These are phyloP conservation scores for Diaporthe eres DNA, from an alignment of 2,329 filamentous ascomycete species.

Conservation along the genomic window DNA sequence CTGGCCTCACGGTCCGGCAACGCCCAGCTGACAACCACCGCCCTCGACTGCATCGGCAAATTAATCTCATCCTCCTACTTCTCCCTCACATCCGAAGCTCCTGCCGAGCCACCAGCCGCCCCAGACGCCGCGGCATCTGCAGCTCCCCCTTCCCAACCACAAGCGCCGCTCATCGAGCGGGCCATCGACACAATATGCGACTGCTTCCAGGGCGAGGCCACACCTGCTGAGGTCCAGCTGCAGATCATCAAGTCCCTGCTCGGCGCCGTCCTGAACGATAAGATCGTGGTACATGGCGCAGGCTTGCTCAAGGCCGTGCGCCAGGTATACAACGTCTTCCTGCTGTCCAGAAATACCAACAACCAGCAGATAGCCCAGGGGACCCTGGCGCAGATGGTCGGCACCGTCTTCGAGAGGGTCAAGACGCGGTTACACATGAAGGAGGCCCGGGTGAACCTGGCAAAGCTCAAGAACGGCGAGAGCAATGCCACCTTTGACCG, in stretches of 20 bases:
- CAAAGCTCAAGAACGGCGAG: constrained; percentile 65
- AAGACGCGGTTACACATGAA: constrained; percentile 89
- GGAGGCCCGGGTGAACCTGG: constrained; percentile 77
- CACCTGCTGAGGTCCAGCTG: constrained; percentile 90
- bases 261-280: constrained; percentile 96
- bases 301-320: constrained; percentile 96
- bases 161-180: constrained; percentile 89
- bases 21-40: constrained; percentile 87
- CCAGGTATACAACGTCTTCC: constrained; percentile 98
- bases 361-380: constrained; percentile 99
- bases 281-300: constrained; percentile 97
- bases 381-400: constrained; percentile 97
- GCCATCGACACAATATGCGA: constrained; percentile 99
- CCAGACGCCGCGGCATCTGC: constrained; percentile 62
- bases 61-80: constrained; percentile 99
- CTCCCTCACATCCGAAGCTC: constrained; percentile 70
- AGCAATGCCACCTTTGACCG: constrained; percentile 68
- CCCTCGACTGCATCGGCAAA: constrained; percentile 98
- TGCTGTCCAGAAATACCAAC: constrained; percentile 91
- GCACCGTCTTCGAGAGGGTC: constrained; percentile 96
- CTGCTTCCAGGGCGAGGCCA: constrained; percentile 97
- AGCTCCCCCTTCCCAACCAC: constrained; percentile 56
- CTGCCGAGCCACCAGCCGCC: constrained; percentile 61
- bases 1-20: constrained; percentile 90
- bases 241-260: constrained; percentile 98